Evolutionary conservation across 164 flowering plant genomes (phyloP).

Genomic region (Cinnamomum chago): DNA sequence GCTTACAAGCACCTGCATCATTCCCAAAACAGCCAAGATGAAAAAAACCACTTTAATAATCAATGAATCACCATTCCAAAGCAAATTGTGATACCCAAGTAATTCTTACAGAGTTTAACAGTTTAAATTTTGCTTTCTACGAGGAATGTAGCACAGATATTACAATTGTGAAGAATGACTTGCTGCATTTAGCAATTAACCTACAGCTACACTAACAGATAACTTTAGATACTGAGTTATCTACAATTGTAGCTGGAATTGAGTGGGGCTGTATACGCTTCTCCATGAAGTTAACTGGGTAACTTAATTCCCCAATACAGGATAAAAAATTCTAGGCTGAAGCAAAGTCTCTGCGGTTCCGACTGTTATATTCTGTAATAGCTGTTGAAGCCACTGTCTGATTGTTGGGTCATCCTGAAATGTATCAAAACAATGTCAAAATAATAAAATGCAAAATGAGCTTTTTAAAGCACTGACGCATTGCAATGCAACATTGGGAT

Average conservation of each 20-base stretch:
- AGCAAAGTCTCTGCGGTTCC: slow-evolving; percentile 14
- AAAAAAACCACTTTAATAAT: no score
- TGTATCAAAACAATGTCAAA: neutral
- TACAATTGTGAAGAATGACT: neutral
- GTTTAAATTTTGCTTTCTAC: neutral
- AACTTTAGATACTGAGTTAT: neutral
- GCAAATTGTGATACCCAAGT: no score
- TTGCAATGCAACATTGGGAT: neutral
- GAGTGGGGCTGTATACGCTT: neutral
- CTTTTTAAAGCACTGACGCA: neutral
- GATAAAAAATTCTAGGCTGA: slow-evolving; percentile 23
- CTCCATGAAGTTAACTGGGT: neutral
- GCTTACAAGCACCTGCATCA: no score
- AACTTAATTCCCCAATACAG: neutral
- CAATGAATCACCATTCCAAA: no score
- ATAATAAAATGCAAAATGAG: neutral
- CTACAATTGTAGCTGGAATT: neutral
- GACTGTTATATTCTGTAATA: slow-evolving; percentile 20
- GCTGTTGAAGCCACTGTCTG: slow-evolving; percentile 23
- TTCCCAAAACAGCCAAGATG: no score
- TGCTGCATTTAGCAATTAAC: neutral
- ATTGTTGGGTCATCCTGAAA: slow-evolving; percentile 26
- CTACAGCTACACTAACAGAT: neutral
- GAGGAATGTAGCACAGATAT: neutral
- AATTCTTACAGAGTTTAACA: no score